Percentiles rank a stretch among this genome's conserved stretches.
These are phyloP conservation scores for Ogataea siamensis DNA, from an alignment of 805 yeast species.

Conservation along the genomic window DNA sequence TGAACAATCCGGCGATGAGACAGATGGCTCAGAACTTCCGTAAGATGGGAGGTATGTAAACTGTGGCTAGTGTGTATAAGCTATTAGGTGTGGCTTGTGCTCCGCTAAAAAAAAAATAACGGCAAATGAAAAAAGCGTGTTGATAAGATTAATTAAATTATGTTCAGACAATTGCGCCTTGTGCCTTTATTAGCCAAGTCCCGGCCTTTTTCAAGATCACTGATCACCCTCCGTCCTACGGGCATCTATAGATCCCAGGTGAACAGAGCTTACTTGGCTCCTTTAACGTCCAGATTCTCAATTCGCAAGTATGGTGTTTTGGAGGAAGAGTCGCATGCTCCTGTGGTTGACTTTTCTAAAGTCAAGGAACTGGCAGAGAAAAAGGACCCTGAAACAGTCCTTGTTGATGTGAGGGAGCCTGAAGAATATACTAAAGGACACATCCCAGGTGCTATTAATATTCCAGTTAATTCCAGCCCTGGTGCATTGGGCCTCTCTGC, in stretches of 20 bases:
- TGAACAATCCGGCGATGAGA: conserved; percentile 73
- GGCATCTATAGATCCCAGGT: conserved; percentile 1
- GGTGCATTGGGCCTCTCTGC: conserved; percentile 81
- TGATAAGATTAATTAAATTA: conserved; percentile 8
- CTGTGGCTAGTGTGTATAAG: conserved; percentile 4
- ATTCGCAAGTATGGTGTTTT: conserved; percentile 26
- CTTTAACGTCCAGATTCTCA: not conserved
- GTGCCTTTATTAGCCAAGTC: conserved; percentile 1
- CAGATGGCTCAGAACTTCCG: conserved; percentile 52
- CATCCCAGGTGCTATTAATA: conserved; percentile 81
- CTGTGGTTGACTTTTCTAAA: conserved; percentile 28
- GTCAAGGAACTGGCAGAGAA: conserved; percentile 45
- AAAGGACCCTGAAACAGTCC: conserved; percentile 44
- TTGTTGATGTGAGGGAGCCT: conserved; percentile 94
- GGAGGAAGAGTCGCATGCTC: conserved; percentile 34
- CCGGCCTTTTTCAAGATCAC: conserved; percentile 6
- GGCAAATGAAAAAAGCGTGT: conserved; percentile 12
- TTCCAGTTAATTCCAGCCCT: conserved; percentile 88
- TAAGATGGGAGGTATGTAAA: conserved; percentile 27
- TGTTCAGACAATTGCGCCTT: conserved; percentile 11
- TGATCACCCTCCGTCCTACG: not conserved
- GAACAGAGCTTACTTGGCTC: not conserved
- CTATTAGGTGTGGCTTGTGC: conserved; percentile 10
- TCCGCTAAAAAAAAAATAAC: conserved; percentile 1
- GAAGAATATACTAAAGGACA: conserved; percentile 67